Evolutionary conservation across 495 filamentous ascomycete genomes (phyloP), one percentile per base, ranked within the genome.

Genomic region (Penicillium roqueforti): DNA sequence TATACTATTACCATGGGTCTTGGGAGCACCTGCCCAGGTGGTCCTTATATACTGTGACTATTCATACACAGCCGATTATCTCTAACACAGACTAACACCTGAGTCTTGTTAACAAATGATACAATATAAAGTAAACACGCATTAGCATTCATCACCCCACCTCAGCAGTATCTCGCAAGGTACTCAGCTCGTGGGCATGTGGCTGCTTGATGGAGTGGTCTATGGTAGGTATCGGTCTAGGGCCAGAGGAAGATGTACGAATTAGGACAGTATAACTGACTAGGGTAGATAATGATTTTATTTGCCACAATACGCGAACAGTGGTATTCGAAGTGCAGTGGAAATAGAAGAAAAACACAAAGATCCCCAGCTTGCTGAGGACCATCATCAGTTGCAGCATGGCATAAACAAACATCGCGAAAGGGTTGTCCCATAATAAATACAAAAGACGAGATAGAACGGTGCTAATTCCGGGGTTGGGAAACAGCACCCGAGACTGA

Each of bases 311-410:
- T 43, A 53, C 20, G 41, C 39, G 32, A 53, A 58, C 25, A 49
- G 39, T 61, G 59, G 59, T 61, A 61, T 61, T 61, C 36, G 43
- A 38, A 59, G n/a, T 44, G 42, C 31, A 50, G 34, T 38, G 18
- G 29, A 37, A 25, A 51, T 8, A 43, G n/a, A 34, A 13, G 28
- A 22, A 55, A 34, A 36, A 13, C 23, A 47, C 34, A 40, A 42
- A 28, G 16, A 32, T 25, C 8, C n/a, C 38, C 46, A 36, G 55
- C 42, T 49, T 38, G 52, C 58, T 61, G 54, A 50, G 46, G 26
- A 48, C 32, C 44, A 39, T 53, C 43, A 50, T 60, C 23, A 36
- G 28, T 52, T 52, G 40, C 11, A 47, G 14, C 36, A 47, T 39
- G 39, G 28, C 31, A 40, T 44, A 41, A 31, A 42, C 22, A 32